Evolutionary conservation across 495 filamentous ascomycete genomes (phyloP).

Genomic region (Penicillium cinerascens): DNA sequence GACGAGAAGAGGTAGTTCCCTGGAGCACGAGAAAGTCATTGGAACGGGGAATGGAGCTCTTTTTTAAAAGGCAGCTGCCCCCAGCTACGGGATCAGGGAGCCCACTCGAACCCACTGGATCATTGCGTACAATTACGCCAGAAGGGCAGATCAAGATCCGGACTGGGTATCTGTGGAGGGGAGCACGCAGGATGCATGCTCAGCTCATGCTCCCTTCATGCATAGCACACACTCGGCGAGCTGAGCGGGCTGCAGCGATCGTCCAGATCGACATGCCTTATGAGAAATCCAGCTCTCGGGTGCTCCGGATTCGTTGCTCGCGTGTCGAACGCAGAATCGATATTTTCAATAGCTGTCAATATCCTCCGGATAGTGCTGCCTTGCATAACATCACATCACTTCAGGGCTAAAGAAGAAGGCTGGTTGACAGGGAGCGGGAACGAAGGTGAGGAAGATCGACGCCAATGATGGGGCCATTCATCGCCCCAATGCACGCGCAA

Average conservation of each 20-base stretch:
- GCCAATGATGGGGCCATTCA: not conserved
- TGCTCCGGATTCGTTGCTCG: no score
- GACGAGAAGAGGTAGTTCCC: not conserved
- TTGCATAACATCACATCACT: no score
- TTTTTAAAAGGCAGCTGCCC: not conserved
- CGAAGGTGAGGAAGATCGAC: no score
- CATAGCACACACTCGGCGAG: not conserved
- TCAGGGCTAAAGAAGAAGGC: no score
- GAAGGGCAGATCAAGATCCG: not conserved
- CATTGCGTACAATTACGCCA: not conserved
- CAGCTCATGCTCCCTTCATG: not conserved
- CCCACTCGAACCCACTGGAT: not conserved
- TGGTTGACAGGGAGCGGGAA: not conserved
- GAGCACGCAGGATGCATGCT: not conserved
- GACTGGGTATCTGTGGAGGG: not conserved
- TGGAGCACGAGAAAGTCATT: no score
- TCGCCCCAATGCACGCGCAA: no score
- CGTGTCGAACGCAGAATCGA: no score
- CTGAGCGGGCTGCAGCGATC: slow-evolving; percentile 3
- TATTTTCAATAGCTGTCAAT: not conserved
- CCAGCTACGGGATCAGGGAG: not conserved
- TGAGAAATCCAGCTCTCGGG: not conserved
- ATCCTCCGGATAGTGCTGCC: no score
- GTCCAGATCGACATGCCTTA: slow-evolving; percentile 14
- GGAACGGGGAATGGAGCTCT: not conserved